Conservation (phyloP, 345 rosid species). For the Geranium rotundifolium region DNA sequence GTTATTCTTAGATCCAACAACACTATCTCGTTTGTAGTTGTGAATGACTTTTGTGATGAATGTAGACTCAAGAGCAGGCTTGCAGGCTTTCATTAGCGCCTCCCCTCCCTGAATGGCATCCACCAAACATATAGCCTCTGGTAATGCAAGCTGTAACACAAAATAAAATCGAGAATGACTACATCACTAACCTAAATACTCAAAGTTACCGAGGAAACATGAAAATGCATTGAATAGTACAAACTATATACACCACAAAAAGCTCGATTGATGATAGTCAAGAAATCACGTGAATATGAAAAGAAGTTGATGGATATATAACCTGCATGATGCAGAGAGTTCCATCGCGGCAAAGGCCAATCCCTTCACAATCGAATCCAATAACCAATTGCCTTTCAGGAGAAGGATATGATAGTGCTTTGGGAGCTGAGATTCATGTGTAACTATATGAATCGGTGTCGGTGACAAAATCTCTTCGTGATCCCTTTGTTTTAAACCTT, state of each 20-base stretch:
- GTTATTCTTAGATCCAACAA: too few relatives aligned
- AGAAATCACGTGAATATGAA: not conserved
- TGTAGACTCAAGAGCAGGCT: slow-evolving; percentile 91
- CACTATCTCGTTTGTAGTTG: slow-evolving; percentile 97
- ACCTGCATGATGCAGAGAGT: slow-evolving; percentile 94
- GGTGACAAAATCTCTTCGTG: slow-evolving; percentile 26
- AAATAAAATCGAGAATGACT: not conserved
- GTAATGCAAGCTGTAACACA: slow-evolving; percentile 70
- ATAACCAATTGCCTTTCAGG: slow-evolving; percentile 45
- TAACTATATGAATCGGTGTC: slow-evolving; percentile 60
- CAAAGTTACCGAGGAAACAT: too few relatives aligned
- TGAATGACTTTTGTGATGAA: slow-evolving; percentile 90
- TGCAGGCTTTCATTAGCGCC: slow-evolving; percentile 62
- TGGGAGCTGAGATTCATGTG: slow-evolving; percentile 56
- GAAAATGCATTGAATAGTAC: too few relatives aligned
- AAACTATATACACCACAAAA: too few relatives aligned
- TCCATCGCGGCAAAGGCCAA: slow-evolving; percentile 75
- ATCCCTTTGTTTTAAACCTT: slow-evolving; percentile 36
- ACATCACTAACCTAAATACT: too few relatives aligned
- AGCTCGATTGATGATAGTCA: not conserved
- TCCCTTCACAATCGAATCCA: slow-evolving; percentile 93
- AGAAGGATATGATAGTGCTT: slow-evolving; percentile 63
- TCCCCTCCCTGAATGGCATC: slow-evolving; percentile 76
- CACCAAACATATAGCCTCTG: slow-evolving; percentile 79
- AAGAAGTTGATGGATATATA: not conserved